Base-by-base conservation (phyloP, 306 rosid genomes). In the Vigna unguiculata region DNA sequence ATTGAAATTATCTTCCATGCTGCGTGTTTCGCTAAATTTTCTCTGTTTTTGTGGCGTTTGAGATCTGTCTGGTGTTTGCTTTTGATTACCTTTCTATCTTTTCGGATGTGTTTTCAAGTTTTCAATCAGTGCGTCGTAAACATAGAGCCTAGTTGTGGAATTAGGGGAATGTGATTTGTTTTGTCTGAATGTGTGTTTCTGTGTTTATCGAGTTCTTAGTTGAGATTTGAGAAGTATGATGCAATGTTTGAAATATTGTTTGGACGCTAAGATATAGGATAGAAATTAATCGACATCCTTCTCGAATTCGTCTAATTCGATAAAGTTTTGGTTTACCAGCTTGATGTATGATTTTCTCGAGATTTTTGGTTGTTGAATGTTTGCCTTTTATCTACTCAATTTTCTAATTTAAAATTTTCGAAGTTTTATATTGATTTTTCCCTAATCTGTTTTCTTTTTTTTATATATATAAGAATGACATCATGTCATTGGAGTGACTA, bases 41-140 rank as follows among this genome's bases (percentile, higher is more conserved):
- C 54, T 73, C 45, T 67, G 55, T 41, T 72, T 59, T 20, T 67
- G 21, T 60, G 40, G 69, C 57, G 62, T 66, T 78, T 47, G 9
- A 30, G 21, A 25, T 72, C 13, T 43, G 17, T 30, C 6, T 40
- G n/a, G 22, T 52, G 71, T 70, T 69, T 66, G 51, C 4, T 36
- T 66, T 51, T 38, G 24, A 6, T 78, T 65, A 4, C 74, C 11
- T 22, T 40, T 51, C 11, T 14, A 11, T 58, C 7, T 6, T 54
- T 55, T 21, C 7, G 10, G 20, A 47, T 32, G 70, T 14, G 4
- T 24, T 41, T 41, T 10, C 14, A 41, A 3, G 11, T 10, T 43
- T 43, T 64, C 51, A 4, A 53, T 61, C 63, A 60, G 13, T 21
- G 28, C 15, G 46, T 58, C 3, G 10, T 6, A 7, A 19, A 49